Evolutionary conservation across 768 basidiomycete species (phyloP), one percentile per base, ranked within the genome.

Genomic region (Serendipita vermifera): DNA sequence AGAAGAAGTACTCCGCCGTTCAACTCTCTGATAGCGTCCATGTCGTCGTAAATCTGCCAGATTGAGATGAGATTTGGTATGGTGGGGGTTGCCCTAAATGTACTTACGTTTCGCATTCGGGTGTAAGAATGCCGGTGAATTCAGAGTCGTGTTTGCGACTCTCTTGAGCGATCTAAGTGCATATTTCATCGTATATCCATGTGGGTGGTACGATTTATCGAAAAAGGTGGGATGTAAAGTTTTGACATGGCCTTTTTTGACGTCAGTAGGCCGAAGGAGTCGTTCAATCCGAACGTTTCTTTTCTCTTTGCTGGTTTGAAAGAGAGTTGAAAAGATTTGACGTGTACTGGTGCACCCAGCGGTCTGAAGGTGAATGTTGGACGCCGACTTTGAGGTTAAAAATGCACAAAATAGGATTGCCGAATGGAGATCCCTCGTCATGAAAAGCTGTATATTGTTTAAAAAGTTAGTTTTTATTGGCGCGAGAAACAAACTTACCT

Each of bases 241-340:
- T n/a, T 9, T n/a, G 29, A 22, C 29, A 22, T 24, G 29, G 22
- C 26, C 22, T 9, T 22, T 51, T 7, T 15, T 9, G 29, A 11
- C 11, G 9, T 20, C 27, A 5, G 11, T 31, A 27, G 46, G 24
- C 13, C 20, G 13, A 22, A 43, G 26, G 14, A 13, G 17, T n/a
- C 27, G 24, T 51, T 31, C 7, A 4, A 31, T 22, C n/a, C 27
- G 46, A 9, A 11, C 27, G 46, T 27, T 20, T 22, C 22, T 7
- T 51, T 51, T 15, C n/a, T n/a, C n/a, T n/a, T n/a, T n/a, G n/a
- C n/a, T 51, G 11, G 46, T 51, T 51, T 51, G 46, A 51, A 51
- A 29, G 20, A 51, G 24, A 9, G 27, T 51, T 26, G 11, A 26
- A 31, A 51, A 31, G 29, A 51, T 5, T 2, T 22, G 29, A 22